Evolutionary conservation across 2,329 filamentous ascomycete genomes (phyloP), one percentile per base, ranked within the genome.

Genomic region (Botrytis medusae): DNA sequence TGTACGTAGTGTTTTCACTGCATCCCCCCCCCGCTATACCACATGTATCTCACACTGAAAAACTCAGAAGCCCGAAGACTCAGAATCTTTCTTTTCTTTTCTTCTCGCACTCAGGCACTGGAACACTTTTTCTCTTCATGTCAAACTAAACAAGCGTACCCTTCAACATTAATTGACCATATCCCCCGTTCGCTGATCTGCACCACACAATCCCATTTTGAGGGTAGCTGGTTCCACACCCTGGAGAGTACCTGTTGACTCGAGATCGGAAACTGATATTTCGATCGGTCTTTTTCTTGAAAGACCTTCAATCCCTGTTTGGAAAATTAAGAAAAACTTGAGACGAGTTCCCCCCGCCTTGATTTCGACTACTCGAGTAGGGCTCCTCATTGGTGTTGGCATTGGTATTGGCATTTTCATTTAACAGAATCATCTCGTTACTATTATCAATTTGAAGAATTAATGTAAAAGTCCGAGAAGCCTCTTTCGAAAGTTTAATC

Each of bases 231-330:
- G 64, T 54, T 57, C 65, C 65, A 57, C 9, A 68, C 18, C 48
- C 48, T 57, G 14, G 48, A 37, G 29, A 57, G n/a, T 18, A 4
- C 51, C 51, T 57, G 34, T 25, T 42, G 18, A 51, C n/a, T 68
- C n/a, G 37, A 57, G 65, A 68, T 68, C 65, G 65, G 54, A 68
- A 68, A 57, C 65, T 57, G 40, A 68, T 57, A 57, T 68, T 57
- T 57, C 20, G 10, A 68, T 68, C 65, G 48, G 65, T 25, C 48
- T 68, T 68, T 44, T 68, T 4, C 1, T 6, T 14, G 40, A 32
- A 68, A 57, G 34, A 54, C 46, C n/a, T 54, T 54, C 25, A 29
- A n/a, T 54, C 65, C 65, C 14, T 34, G 44, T n/a, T n/a, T 65
- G 40, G 10, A 64, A 46, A 46, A 40, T 42, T 54, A n/a, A 40